A percentile compares a stretch with the other conserved stretches of the same genome.
phyloP scores from a whole-genome alignment of 352 stramenopile genomes.

The Pythium plurisporium region DNA sequence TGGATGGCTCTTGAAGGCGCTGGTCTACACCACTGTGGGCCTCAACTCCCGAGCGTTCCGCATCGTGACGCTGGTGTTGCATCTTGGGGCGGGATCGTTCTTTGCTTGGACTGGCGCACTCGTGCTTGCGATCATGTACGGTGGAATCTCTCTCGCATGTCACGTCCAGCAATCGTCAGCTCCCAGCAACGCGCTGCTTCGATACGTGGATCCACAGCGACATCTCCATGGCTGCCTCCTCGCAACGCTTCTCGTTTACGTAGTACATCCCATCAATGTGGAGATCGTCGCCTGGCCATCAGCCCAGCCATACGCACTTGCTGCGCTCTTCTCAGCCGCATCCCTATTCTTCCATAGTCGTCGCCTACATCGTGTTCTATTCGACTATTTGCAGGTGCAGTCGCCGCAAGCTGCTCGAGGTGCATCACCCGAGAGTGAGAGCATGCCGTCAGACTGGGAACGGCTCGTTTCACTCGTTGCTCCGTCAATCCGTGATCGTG shows the following conservation, averaged over 20 bases:
- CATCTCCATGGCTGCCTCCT: conserved; percentile 30
- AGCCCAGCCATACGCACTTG: conserved; percentile 59
- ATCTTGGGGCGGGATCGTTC: conserved; percentile 27
- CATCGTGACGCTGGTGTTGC: conserved; percentile 37
- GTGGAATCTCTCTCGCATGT: conserved; percentile 1
- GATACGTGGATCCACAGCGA: neutral
- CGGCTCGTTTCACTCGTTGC: neutral
- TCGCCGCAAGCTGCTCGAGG: conserved; percentile 10
- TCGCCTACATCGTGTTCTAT: neutral
- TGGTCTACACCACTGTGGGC: conserved; percentile 30
- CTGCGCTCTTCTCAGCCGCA: conserved; percentile 50
- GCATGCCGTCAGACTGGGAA: conserved; percentile 13
- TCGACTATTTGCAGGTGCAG: neutral
- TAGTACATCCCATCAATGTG: conserved; percentile 56
- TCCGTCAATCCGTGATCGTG: conserved; percentile 1
- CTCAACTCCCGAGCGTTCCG: conserved; percentile 38
- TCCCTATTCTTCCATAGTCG: conserved; percentile 26
- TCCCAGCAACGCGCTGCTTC: neutral
- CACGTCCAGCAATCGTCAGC: neutral
- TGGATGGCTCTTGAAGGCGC: conserved; percentile 57
- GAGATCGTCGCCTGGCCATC: conserved; percentile 71
- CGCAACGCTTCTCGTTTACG: conserved; percentile 40
- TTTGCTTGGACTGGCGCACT: conserved; percentile 26
- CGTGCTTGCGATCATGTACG: conserved; percentile 23
- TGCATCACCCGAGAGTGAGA: conserved; percentile 17